Evolutionary conservation across 2,329 filamentous ascomycete species (phyloP).

Genomic region (Ambrosiella cleistominuta): DNA sequence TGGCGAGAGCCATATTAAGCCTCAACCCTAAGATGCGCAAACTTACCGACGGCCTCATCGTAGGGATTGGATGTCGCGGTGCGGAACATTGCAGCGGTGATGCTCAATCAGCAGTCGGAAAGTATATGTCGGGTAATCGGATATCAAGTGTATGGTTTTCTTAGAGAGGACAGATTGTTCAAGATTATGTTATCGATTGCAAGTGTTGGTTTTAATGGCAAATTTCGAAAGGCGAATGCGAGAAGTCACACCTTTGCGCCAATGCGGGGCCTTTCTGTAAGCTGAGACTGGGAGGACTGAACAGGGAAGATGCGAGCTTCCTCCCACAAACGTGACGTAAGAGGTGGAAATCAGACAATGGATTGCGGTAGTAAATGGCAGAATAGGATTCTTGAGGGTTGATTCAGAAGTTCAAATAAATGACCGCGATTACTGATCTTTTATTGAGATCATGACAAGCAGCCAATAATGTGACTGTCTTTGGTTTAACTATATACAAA

Average conservation of each 20-base stretch:
- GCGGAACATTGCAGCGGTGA: slow-evolving; percentile 33
- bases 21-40: slow-evolving; percentile 1
- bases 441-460: not conserved
- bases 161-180: no score
- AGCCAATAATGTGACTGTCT: not conserved
- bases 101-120: not conserved
- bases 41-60: slow-evolving; percentile 42
- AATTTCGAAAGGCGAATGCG: not conserved
- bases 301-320: not conserved
- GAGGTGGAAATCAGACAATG: not conserved
- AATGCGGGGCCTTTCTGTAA: slow-evolving; percentile 6
- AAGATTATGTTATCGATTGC: no score
- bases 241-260: not conserved
- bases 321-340: not conserved
- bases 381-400: no score
- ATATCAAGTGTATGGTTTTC: no score
- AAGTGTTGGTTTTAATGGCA: no score
- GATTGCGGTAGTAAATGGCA: not conserved
- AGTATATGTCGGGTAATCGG: no score
- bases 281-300: not conserved
- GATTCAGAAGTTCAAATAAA: no score
- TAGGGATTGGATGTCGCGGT: slow-evolving; percentile 39
- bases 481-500: not conserved
- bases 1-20: no score
- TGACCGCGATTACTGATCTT: no score